These are phyloP conservation scores for Lyophyllum decastes DNA, from an alignment of 768 basidiomycete species.

Conservation along the genomic window DNA sequence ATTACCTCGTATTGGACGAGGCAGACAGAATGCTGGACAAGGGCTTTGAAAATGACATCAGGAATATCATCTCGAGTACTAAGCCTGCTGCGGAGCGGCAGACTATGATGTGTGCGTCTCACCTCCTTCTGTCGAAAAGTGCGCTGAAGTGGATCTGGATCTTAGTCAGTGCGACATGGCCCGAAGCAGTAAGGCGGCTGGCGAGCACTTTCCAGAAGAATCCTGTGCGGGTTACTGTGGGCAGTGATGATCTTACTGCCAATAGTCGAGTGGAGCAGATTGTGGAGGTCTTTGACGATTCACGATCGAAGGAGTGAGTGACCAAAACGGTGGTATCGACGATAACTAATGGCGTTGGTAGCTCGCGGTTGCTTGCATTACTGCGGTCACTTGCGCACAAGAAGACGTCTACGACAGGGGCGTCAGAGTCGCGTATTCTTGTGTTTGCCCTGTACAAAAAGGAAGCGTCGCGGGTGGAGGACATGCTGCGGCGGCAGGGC, in stretches of 20 bases:
- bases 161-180: slow-evolving; percentile 97
- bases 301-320: slow-evolving; percentile 83
- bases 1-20: slow-evolving; percentile 94
- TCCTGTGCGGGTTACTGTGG: slow-evolving; percentile 91
- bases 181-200: slow-evolving; percentile 86
- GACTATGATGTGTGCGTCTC: slow-evolving; percentile 88
- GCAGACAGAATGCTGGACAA: slow-evolving; percentile 98
- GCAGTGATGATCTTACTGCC: slow-evolving; percentile 92
- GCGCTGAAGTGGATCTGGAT: neutral
- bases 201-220: slow-evolving; percentile 85
- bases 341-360: slow-evolving; percentile 25
- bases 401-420: slow-evolving; percentile 53
- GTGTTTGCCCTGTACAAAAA: slow-evolving; percentile 98
- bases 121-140: neutral
- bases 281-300: slow-evolving; percentile 90
- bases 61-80: slow-evolving; percentile 80
- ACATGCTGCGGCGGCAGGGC: slow-evolving; percentile 69
- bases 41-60: slow-evolving; percentile 97
- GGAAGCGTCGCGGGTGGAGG: slow-evolving; percentile 89
- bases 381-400: slow-evolving; percentile 60
- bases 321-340: neutral
- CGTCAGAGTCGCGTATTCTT: slow-evolving; percentile 69
- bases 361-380: slow-evolving; percentile 59
- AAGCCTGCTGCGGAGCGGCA: slow-evolving; percentile 73
- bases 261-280: slow-evolving; percentile 92